These are phyloP conservation scores for Sutorius australiensis DNA, from an alignment of 768 basidiomycete genomes.

Conservation along the genomic window DNA sequence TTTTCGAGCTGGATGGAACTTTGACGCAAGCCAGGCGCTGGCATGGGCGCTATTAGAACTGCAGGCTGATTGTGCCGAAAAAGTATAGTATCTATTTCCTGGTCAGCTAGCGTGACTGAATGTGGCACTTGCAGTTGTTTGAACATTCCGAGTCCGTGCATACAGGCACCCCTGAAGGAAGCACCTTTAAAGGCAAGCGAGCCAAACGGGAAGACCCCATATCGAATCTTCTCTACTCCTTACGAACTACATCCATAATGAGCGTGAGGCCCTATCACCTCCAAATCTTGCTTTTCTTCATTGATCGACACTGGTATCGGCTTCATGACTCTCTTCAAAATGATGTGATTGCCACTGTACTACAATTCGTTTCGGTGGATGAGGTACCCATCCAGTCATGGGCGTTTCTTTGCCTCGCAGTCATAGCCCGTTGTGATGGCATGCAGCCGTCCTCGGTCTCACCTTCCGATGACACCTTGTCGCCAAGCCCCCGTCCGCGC, in stretches of 20 bases:
- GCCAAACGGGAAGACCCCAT: slow-evolving; percentile 58
- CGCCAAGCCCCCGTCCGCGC: slow-evolving; percentile 2
- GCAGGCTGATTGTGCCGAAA: slow-evolving; percentile 71
- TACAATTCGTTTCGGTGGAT: slow-evolving; percentile 60
- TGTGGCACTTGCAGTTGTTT: slow-evolving; percentile 47
- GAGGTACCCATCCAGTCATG: slow-evolving; percentile 73
- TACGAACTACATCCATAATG: slow-evolving; percentile 35
- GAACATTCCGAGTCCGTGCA: slow-evolving; percentile 55
- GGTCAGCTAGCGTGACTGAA: slow-evolving; percentile 2
- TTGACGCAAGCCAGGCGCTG: slow-evolving; percentile 64
- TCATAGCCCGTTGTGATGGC: slow-evolving; percentile 57
- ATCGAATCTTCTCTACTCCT: slow-evolving; percentile 46
- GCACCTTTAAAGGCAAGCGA: slow-evolving; percentile 44
- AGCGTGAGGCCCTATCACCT: slow-evolving; percentile 48
- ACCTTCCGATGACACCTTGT: neutral
- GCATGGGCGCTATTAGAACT: slow-evolving; percentile 79
- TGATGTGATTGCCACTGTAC: slow-evolving; percentile 51
- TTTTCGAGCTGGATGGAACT: slow-evolving; percentile 71
- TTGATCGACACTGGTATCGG: slow-evolving; percentile 69
- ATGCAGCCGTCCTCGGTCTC: slow-evolving; percentile 1
- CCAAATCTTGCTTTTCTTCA: slow-evolving; percentile 81
- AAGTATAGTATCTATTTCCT: slow-evolving; percentile 40
- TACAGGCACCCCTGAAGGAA: slow-evolving; percentile 34
- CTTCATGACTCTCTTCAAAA: slow-evolving; percentile 58
- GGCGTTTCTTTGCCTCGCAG: slow-evolving; percentile 78